Evolutionary conservation across 2,329 filamentous ascomycete species (phyloP), one percentile per base, ranked within the genome.

Genomic region (Penicillium sp.): DNA sequence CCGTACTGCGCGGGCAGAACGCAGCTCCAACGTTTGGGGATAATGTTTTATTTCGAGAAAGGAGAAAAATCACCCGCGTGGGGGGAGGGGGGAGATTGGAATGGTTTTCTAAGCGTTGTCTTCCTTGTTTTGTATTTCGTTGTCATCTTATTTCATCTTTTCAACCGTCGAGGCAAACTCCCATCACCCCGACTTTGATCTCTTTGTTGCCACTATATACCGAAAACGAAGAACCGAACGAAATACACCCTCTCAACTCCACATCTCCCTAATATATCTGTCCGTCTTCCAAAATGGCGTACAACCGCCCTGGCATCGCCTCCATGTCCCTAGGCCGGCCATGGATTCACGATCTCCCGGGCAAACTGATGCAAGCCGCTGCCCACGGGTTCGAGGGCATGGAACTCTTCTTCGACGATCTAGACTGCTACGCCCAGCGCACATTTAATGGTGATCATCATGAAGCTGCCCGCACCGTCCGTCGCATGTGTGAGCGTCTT

Each of bases 301-400:
- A 50, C 50, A 66, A 66, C 55, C 64, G 60, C 40, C 80, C 87
- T 58, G 87, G 80, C 32, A 91, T 93, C 65, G 85, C 85, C 51
- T 88, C 87, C 56, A 89, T 91, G 80, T 91, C 88, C 42, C 79
- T 93, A 1, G 89, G 89, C 34, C 84, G 87, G 34, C 85, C 84
- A 62, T 87, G 86, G 65, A 84, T 87, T 56, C 89, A 93, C 69
- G 76, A 78, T 23, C 78, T 93, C 18, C 70, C 78, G 1, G 74
- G 81, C 65, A 93, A 91, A 66, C 80, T 93, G 42, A 79, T 85
- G 65, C 82, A 85, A 74, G 89, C 89, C 8, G 76, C 81, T 5
- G 75, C 48, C 4, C 57, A 69, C 47, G 67, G 67, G 33, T 71
- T 68, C 57, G 49, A 68, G 23, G 69, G 68, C n/a, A 68, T 71